These are phyloP conservation scores for Penicillium sp. DNA, from an alignment of 2,329 filamentous ascomycete genomes.

Conservation along the genomic window DNA sequence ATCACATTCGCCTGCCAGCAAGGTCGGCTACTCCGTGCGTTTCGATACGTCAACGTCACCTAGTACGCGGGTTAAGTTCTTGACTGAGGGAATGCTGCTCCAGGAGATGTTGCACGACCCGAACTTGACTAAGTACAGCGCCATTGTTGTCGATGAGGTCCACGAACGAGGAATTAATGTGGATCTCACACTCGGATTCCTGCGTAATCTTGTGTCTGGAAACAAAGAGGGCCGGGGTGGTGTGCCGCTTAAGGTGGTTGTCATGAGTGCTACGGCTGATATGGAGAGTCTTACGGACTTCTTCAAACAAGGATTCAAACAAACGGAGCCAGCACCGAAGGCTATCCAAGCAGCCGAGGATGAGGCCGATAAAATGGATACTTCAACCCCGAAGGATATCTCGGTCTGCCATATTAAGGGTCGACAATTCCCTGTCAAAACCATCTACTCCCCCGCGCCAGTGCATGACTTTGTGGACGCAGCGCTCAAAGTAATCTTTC, in stretches of 20 bases:
- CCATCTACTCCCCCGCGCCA: slow-evolving; percentile 63
- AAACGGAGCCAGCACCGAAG: slow-evolving; percentile 8
- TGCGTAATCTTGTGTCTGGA: slow-evolving; percentile 63
- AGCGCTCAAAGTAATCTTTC: slow-evolving; percentile 70
- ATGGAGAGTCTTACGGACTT: slow-evolving; percentile 69
- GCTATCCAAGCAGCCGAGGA: slow-evolving; percentile 5
- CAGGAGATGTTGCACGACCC: slow-evolving; percentile 88
- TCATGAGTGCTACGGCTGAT: slow-evolving; percentile 96
- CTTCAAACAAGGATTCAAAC: slow-evolving; percentile 46
- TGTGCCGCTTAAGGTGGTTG: slow-evolving; percentile 71
- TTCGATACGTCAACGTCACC: slow-evolving; percentile 82
- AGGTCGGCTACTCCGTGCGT: slow-evolving; percentile 85
- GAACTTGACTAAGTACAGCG: slow-evolving; percentile 73
- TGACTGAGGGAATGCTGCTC: slow-evolving; percentile 92
- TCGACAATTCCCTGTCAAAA: slow-evolving; percentile 74
- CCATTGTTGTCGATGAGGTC: slow-evolving; percentile 87
- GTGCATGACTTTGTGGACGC: slow-evolving; percentile 74
- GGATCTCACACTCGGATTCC: slow-evolving; percentile 78
- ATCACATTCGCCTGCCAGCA: slow-evolving; percentile 49
- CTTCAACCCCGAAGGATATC: slow-evolving; percentile 43
- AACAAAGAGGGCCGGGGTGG: slow-evolving; percentile 57
- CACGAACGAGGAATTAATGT: slow-evolving; percentile 94
- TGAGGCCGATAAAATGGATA: slow-evolving; percentile 9
- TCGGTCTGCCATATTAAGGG: slow-evolving; percentile 66
- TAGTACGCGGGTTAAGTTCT: slow-evolving; percentile 78